Base-by-base conservation (phyloP, 768 basidiomycete species). In the Boletus rufocinnamomeus region DNA sequence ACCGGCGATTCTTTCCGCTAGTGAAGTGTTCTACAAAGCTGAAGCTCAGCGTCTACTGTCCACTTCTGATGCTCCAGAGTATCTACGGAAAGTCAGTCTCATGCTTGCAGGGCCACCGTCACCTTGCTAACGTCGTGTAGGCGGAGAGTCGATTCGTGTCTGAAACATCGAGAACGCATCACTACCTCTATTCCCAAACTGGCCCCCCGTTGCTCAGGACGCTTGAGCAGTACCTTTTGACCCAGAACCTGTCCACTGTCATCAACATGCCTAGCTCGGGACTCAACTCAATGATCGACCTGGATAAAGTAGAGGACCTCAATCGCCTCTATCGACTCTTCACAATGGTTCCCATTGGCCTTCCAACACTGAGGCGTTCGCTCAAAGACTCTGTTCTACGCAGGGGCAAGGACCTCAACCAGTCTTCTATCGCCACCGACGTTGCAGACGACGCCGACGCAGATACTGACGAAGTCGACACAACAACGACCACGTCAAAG, bases 201-300 rank as follows among this genome's bases (percentile, higher is more conserved):
- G 81, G 83, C 1, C 66, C 75, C 0, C 83, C 88, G 3, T 79
- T 99, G 16, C 82, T 84, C 28, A 78, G 83, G 53, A 91, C 96
- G 46, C 80, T 98, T 17, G 85, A 95, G 69, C 77, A 85, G 43
- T 76, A 86, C 52, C 85, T 98, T 38, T 79, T 99, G 38, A 82
- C 87, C 0, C 80, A 89, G 8, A 91, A 98, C 72, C 75, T 98
- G 19, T 67, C 75, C n/a, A 77, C 82, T 6, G 81, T 97, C 52
- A 84, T 98, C 56, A 79, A 79, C 34, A 90, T 93, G 83, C 81
- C 84, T 2, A 84, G 86, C 62, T 93, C 95, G 6, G 97, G 97
- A 10, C 74, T 98, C 48, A 86, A 95, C 62, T 76, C 76, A 19
- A 95, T 98, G 92, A 80, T 98, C 45, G 91, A 98, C 68, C 75